Conservation (phyloP, 2,329 filamentous ascomycete genomes). For the Didymella lethalis region DNA sequence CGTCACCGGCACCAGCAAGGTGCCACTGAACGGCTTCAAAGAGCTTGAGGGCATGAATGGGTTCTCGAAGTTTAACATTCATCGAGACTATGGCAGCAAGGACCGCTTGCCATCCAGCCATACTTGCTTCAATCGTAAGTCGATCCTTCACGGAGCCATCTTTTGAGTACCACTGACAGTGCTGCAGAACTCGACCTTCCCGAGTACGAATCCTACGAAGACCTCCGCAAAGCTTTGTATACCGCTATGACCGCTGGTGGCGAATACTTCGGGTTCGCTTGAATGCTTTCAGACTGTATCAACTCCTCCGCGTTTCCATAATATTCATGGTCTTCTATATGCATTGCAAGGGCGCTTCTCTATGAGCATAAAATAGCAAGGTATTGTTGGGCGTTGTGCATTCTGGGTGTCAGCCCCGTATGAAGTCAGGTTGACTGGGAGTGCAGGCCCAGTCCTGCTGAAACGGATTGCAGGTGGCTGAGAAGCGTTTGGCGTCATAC, state of each 20-base stretch:
- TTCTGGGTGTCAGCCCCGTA: conserved; percentile 7
- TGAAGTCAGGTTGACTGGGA: conserved; percentile 30
- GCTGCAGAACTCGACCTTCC: conserved; percentile 89
- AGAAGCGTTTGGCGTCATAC: neutral
- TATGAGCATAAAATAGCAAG: conserved; percentile 31
- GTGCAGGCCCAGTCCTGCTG: conserved; percentile 40
- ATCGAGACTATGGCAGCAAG: conserved; percentile 96
- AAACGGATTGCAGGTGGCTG: neutral
- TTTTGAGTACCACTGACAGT: conserved; percentile 47
- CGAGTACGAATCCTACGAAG: conserved; percentile 96
- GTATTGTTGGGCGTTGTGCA: conserved; percentile 10
- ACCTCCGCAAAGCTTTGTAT: conserved; percentile 83
- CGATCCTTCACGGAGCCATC: neutral
- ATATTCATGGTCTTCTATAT: conserved; percentile 30
- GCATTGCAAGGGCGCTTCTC: conserved; percentile 45
- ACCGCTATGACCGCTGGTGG: conserved; percentile 98
- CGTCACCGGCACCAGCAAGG: conserved; percentile 97
- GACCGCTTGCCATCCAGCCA: conserved; percentile 94
- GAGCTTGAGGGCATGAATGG: conserved; percentile 99
- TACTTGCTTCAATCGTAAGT: conserved; percentile 99
- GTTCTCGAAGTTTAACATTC: conserved; percentile 97
- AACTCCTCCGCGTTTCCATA: conserved; percentile 21
- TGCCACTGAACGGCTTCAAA: conserved; percentile 97
- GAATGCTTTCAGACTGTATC: conserved; percentile 45
- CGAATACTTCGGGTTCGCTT: conserved; percentile 97